Percentiles rank a stretch among this genome's conserved stretches.
These are phyloP conservation scores for Protomyces gravidus DNA, from an alignment of 1,139 yeast species.

Conservation along the genomic window DNA sequence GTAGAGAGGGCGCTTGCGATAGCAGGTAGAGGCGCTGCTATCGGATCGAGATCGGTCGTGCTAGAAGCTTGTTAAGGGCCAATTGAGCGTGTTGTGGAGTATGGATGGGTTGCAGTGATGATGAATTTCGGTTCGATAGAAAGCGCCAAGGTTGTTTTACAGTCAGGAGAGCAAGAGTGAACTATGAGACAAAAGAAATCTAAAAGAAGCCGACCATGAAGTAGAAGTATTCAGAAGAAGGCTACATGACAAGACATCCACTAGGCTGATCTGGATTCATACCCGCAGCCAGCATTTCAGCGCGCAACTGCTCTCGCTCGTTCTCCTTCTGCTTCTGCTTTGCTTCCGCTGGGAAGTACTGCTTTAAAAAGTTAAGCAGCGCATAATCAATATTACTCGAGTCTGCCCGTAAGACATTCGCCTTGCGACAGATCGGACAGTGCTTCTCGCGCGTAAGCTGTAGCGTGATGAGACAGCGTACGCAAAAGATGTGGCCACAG, in stretches of 20 bases:
- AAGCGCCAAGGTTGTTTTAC: no score
- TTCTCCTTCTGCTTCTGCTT: conserved; percentile 58
- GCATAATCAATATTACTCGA: conserved; percentile 57
- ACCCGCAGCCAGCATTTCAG: conserved; percentile 38
- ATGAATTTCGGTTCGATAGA: no score
- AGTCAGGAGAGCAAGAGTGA: no score
- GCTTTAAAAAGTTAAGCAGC: conserved; percentile 52
- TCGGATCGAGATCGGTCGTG: no score
- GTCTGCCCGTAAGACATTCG: conserved; percentile 57
- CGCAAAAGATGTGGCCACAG: conserved; percentile 67
- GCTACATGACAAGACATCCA: conserved; percentile 1
- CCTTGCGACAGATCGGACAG: conserved; percentile 65
- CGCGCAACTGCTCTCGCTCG: conserved; percentile 52
- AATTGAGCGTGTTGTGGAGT: no score
- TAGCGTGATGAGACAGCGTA: conserved; percentile 62
- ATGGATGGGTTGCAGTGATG: no score
- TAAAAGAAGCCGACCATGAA: not conserved
- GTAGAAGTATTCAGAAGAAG: not conserved
- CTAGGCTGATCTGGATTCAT: conserved; percentile 3
- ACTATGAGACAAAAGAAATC: no score
- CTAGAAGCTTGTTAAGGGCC: no score
- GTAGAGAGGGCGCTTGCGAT: no score
- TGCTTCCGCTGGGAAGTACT: conserved; percentile 63
- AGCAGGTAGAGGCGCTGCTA: no score
- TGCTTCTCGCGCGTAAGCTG: conserved; percentile 55